phyloP scores from a whole-genome alignment of 2,329 filamentous ascomycete genomes.

The Fusarium keratoplasticum region DNA sequence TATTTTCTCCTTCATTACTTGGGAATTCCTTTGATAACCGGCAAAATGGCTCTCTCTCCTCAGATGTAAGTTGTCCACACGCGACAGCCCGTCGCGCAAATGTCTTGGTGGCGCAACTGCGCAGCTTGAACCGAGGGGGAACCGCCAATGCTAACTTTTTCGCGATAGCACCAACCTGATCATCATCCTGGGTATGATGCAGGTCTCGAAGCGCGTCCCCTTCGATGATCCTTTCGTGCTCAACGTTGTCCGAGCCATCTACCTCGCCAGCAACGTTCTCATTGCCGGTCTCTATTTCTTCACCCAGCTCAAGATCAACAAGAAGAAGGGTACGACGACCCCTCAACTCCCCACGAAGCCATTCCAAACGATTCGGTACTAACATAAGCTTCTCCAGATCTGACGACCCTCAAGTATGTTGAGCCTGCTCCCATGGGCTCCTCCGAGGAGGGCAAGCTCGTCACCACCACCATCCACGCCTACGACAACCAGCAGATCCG shows the following conservation, averaged over 20 bases:
- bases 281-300: slow-evolving; percentile 89
- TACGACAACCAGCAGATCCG: slow-evolving; percentile 92
- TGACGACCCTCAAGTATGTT: slow-evolving; percentile 98
- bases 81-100: slow-evolving; percentile 23
- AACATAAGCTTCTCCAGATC: slow-evolving; percentile 68
- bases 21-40: slow-evolving; percentile 4
- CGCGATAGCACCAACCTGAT: slow-evolving; percentile 82
- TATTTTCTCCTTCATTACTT: slow-evolving; percentile 4
- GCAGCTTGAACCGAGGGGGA: slow-evolving; percentile 38
- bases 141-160: slow-evolving; percentile 39
- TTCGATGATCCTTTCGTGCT: slow-evolving; percentile 83
- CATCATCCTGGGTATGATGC: slow-evolving; percentile 98
- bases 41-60: slow-evolving; percentile 72
- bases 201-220: slow-evolving; percentile 94
- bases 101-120: slow-evolving; percentile 29
- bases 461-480: slow-evolving; percentile 95
- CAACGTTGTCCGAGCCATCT: slow-evolving; percentile 66
- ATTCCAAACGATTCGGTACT: slow-evolving; percentile 6
- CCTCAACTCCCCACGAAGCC: not conserved
- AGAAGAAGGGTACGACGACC: slow-evolving; percentile 86
- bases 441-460: slow-evolving; percentile 92
- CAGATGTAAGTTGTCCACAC: slow-evolving; percentile 66
- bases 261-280: slow-evolving; percentile 77
- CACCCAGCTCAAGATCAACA: slow-evolving; percentile 86
- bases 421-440: slow-evolving; percentile 95